Base-by-base conservation (phyloP, 2,329 filamentous ascomycete genomes). In the Tricladium varicosporioides region DNA sequence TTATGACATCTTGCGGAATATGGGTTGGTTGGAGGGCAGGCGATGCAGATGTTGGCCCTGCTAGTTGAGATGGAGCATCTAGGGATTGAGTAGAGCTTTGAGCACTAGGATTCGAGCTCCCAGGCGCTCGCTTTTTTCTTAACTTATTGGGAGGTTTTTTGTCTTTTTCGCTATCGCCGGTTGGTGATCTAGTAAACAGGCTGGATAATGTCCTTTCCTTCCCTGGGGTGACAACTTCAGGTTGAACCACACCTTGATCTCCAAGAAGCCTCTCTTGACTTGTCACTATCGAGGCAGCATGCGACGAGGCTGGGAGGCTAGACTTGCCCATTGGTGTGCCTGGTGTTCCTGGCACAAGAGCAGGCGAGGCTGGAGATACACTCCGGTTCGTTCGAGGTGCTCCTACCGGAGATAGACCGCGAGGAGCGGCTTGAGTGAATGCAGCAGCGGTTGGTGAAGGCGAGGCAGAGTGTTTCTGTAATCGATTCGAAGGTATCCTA, bases 41-140 rank as follows among this genome's bases (percentile, higher is more conserved):
- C 22, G 66, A 66, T 8, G 57, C 70, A 5, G 47, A 40, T 13
- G 67, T 51, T 47, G 65, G 36, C 9, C 22, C 60, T 33, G 51
- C 51, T 48, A 67, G 70, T 8, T 53, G 51, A 13, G 42, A 42
- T 16, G 71, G 68, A 5, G 62, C 79, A 32, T 75, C 74, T n/a
- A 96, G 76, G 7, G 92, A 97, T 14, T 89, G 84, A 5, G 84
- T 88, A 14, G 94, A 97, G 69, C 92, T 97, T 62, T 96, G 92
- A 0, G 93, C 92, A 70, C 93, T 97, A 16, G 87, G 87, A 65
- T 91, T 92, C 18, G 88, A 75, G 67, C 89, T 91, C 44, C 85
- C 87, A 0, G 89, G 87, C 54, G 89, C 77, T n/a, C 75, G 81
- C 73, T 91, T 96, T 78, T 97, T 97, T 72, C 88, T 89, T 51